Evolutionary conservation across 495 filamentous ascomycete species (phyloP).

Genomic region (Emericellopsis terricola): DNA sequence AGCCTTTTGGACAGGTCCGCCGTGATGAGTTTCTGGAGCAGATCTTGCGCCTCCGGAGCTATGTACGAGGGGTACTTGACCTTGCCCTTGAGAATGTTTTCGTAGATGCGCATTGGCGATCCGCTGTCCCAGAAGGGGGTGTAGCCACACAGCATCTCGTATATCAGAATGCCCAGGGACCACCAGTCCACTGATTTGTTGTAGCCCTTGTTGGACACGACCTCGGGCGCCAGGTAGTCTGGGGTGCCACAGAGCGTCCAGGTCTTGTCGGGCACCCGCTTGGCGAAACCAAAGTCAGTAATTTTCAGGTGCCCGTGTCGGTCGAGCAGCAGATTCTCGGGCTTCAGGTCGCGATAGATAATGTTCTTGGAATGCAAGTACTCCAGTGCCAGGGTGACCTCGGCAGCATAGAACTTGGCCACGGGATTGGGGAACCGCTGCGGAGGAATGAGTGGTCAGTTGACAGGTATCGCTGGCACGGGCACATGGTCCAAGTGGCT

Average conservation of each 20-base stretch:
- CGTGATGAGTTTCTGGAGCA: constrained; percentile 85
- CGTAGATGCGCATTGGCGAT: constrained; percentile 96
- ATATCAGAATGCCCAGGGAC: constrained; percentile 95
- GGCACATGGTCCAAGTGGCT: no score
- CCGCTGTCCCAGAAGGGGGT: constrained; percentile 98
- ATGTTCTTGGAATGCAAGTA: constrained; percentile 92
- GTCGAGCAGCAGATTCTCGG: constrained; percentile 88
- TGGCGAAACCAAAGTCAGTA: constrained; percentile 97
- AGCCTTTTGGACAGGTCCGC: constrained; percentile 86
- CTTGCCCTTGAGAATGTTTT: constrained; percentile 86
- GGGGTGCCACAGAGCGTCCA: constrained; percentile 98
- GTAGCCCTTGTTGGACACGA: constrained; percentile 93
- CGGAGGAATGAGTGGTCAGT: not conserved
- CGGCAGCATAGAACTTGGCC: constrained; percentile 96
- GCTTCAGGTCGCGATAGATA: constrained; percentile 94
- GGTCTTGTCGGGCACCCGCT: constrained; percentile 95
- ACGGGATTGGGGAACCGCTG: constrained; percentile 98
- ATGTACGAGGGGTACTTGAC: constrained; percentile 95
- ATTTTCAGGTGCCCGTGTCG: constrained; percentile 96
- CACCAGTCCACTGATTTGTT: constrained; percentile 99
- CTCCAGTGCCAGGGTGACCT: constrained; percentile 87
- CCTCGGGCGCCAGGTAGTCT: constrained; percentile 95
- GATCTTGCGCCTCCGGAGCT: constrained; percentile 80
- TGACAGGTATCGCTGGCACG: no score
- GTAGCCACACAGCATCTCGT: constrained; percentile 98